Percentiles rank a stretch among this genome's conserved stretches.
Conservation (phyloP, 2,329 filamentous ascomycete species). For the Sordariomycetes sp. region DNA sequence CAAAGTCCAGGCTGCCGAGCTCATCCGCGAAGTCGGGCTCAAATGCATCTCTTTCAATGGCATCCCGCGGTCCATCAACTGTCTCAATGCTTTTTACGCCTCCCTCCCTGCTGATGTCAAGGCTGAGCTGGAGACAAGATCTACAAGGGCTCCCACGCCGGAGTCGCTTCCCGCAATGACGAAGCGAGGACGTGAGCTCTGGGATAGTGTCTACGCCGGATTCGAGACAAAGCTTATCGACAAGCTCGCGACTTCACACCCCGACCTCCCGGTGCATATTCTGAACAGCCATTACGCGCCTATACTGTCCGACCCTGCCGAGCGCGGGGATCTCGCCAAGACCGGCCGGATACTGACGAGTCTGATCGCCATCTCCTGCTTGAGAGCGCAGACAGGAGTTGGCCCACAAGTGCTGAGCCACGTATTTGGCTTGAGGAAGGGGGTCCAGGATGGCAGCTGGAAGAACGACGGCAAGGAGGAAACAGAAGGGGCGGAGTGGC, state of each 20-base stretch:
- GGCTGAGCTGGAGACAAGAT: conserved; percentile 40
- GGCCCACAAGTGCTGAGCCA: conserved; percentile 76
- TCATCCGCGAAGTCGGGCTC: conserved; percentile 66
- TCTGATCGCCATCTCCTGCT: conserved; percentile 63
- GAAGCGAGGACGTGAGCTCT: conserved; percentile 54
- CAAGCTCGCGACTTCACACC: conserved; percentile 67
- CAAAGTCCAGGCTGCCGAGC: conserved; percentile 48
- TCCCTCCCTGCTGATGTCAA: conserved; percentile 49
- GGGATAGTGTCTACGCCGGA: conserved; percentile 69
- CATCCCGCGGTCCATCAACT: conserved; percentile 78
- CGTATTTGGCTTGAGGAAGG: conserved; percentile 72
- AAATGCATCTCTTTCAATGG: conserved; percentile 77
- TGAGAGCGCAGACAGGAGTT: conserved; percentile 73
- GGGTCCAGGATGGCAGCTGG: conserved; percentile 56
- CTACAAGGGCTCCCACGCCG: conserved; percentile 43
- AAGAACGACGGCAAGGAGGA: conserved; percentile 19
- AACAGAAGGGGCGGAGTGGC: conserved; percentile 26
- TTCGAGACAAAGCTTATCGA: conserved; percentile 62
- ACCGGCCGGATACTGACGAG: conserved; percentile 65
- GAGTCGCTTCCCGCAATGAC: conserved; percentile 46
- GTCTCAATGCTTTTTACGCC: conserved; percentile 61
- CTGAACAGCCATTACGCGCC: conserved; percentile 65
- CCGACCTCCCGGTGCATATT: conserved; percentile 75
- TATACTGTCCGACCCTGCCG: conserved; percentile 59
- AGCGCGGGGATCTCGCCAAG: conserved; percentile 33